Evolutionary conservation across 306 rosid species (phyloP).

Genomic region (Ammopiptanthus mongolicus): DNA sequence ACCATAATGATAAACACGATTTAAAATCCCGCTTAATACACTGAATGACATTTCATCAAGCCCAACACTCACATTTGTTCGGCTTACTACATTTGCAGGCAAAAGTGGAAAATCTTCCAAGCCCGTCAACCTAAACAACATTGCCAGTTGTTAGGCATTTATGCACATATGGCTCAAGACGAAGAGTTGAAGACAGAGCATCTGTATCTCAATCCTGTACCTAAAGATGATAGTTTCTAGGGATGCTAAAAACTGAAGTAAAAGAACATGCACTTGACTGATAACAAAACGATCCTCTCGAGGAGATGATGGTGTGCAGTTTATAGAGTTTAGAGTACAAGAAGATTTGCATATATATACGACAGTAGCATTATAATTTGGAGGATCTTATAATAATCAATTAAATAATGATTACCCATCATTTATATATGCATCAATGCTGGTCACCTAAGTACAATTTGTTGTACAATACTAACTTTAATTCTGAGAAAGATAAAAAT

Average conservation of each 20-base stretch:
- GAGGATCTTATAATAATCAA: constrained; percentile 17
- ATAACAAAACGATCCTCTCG: not conserved
- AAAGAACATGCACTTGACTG: constrained; percentile 26
- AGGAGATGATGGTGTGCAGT: not conserved
- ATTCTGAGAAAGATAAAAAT: constrained; percentile 10
- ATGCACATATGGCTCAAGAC: not conserved
- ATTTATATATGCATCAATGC: not conserved
- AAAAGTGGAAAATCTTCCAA: not conserved
- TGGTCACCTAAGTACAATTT: not conserved
- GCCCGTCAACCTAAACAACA: not conserved
- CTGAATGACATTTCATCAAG: constrained; percentile 15
- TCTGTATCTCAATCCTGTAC: constrained; percentile 9
- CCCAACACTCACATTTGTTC: not conserved
- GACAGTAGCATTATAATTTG: constrained; percentile 12
- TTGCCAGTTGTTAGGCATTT: constrained; percentile 7
- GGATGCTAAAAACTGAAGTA: constrained; percentile 4
- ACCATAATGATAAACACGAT: no score
- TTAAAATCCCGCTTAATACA: not conserved
- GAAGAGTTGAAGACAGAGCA: not conserved
- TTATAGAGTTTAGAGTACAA: not conserved
- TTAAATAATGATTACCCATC: constrained; percentile 25
- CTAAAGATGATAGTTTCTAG: constrained; percentile 27
- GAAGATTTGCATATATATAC: not conserved
- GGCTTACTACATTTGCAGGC: not conserved
- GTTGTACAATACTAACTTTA: not conserved